Evolutionary conservation across 495 filamentous ascomycete genomes (phyloP).

Genomic region (Staphylotrichum longicolle): DNA sequence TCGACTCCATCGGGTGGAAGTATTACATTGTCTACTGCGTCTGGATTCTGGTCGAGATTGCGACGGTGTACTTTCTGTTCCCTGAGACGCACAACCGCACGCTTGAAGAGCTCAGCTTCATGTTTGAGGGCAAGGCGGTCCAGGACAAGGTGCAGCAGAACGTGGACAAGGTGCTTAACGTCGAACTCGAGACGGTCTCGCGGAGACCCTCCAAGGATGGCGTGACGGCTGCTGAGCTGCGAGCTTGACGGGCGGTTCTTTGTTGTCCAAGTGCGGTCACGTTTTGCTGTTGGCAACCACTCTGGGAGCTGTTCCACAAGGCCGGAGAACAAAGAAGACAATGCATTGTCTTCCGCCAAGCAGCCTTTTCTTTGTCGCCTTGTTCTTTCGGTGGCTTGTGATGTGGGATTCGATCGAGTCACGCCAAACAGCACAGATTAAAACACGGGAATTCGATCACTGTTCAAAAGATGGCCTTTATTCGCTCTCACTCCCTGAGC

Average conservation of each 20-base stretch:
- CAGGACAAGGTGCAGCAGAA: conserved; percentile 37
- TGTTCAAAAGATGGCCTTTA: too few species aligned
- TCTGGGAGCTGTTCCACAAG: background rate
- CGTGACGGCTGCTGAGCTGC: background rate
- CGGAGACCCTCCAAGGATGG: conserved; percentile 11
- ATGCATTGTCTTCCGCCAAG: too few species aligned
- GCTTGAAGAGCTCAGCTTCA: conserved; percentile 44
- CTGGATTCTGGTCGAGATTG: conserved; percentile 55
- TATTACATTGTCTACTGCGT: conserved; percentile 62
- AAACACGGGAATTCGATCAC: too few species aligned
- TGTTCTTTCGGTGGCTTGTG: too few species aligned
- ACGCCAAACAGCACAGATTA: too few species aligned
- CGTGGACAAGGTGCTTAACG: conserved; percentile 38
- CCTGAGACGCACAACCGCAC: conserved; percentile 60
- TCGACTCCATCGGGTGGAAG: conserved; percentile 57
- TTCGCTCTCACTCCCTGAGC: too few species aligned
- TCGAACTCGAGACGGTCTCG: conserved; percentile 27
- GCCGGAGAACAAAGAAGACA: background rate
- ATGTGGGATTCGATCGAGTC: too few species aligned
- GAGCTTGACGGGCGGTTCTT: background rate
- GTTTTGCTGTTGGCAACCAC: too few species aligned
- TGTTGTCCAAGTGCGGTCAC: too few species aligned
- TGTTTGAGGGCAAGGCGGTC: conserved; percentile 42
- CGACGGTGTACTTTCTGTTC: conserved; percentile 58
- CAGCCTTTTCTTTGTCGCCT: too few species aligned